A percentile compares a stretch with the other conserved stretches of the same genome.
Evolutionary conservation across 2,329 filamentous ascomycete genomes (phyloP).

Genomic region (Botrytis fabae): DNA sequence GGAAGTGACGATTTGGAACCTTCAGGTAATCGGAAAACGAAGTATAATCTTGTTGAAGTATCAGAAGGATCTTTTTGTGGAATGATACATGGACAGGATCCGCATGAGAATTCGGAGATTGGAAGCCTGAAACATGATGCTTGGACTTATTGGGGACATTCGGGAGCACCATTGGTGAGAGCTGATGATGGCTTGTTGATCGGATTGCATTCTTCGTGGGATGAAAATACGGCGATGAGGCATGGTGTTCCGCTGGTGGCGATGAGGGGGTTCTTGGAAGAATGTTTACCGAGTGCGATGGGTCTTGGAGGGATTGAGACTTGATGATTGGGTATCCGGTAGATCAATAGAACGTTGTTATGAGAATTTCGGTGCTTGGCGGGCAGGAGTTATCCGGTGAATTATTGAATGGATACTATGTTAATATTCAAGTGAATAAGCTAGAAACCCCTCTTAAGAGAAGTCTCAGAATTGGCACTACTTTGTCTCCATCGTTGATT

Average conservation of each 20-base stretch:
- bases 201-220: conserved; percentile 56
- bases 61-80: conserved; percentile 46
- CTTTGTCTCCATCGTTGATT: background rate
- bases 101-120: conserved; percentile 53
- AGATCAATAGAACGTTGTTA: background rate
- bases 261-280: conserved; percentile 32
- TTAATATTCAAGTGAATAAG: background rate
- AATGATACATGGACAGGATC: conserved; percentile 43
- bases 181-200: conserved; percentile 45
- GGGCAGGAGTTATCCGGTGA: background rate
- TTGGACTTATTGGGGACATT: conserved; percentile 60
- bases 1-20: conserved; percentile 49
- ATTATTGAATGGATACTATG: fast-evolving
- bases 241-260: conserved; percentile 51
- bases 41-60: conserved; percentile 50
- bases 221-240: conserved; percentile 53
- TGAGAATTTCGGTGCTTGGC: background rate
- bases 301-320: background rate
- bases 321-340: background rate
- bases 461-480: background rate
- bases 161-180: conserved; percentile 51
- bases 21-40: conserved; percentile 39
- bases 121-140: conserved; percentile 54
- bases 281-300: background rate
- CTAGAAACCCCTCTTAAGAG: background rate